Percentiles rank a stretch among this genome's conserved stretches.
Evolutionary conservation across 2,329 filamentous ascomycete species (phyloP).

Genomic region (Ophiostoma himal-ulmi): DNA sequence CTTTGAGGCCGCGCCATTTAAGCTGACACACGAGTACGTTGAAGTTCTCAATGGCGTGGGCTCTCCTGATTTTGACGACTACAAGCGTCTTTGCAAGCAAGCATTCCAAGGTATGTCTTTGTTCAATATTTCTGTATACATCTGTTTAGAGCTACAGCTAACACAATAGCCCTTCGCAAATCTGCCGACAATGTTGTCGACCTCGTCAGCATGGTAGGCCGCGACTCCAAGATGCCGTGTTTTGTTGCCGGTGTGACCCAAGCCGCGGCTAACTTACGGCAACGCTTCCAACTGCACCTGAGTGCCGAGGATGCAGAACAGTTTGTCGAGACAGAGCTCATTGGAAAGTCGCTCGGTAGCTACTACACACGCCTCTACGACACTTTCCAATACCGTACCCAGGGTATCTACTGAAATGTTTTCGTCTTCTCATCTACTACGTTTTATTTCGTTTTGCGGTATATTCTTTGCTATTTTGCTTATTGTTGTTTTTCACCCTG

Average conservation of each 20-base stretch:
- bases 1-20: constrained; percentile 82
- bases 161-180: constrained; percentile 54
- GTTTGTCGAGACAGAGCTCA: constrained; percentile 73
- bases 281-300: constrained; percentile 74
- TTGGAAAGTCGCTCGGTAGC: constrained; percentile 75
- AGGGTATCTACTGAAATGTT: constrained; percentile 65
- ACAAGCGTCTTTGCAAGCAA: constrained; percentile 73
- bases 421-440: background rate
- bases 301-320: constrained; percentile 75
- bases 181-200: constrained; percentile 77
- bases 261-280: constrained; percentile 62
- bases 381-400: constrained; percentile 81
- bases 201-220: constrained; percentile 77
- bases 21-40: constrained; percentile 75
- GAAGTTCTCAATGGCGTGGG: constrained; percentile 72
- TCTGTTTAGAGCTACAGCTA: background rate
- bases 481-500: background rate
- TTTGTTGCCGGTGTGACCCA: constrained; percentile 68
- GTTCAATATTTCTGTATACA: background rate
- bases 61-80: constrained; percentile 65
- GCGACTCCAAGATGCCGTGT: constrained; percentile 78
- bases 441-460: no score
- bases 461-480: background rate
- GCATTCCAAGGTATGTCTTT: constrained; percentile 64
- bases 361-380: constrained; percentile 86